Evolutionary conservation across 2,329 filamentous ascomycete species (phyloP).

Genomic region (Purpureocillium lavendulum): DNA sequence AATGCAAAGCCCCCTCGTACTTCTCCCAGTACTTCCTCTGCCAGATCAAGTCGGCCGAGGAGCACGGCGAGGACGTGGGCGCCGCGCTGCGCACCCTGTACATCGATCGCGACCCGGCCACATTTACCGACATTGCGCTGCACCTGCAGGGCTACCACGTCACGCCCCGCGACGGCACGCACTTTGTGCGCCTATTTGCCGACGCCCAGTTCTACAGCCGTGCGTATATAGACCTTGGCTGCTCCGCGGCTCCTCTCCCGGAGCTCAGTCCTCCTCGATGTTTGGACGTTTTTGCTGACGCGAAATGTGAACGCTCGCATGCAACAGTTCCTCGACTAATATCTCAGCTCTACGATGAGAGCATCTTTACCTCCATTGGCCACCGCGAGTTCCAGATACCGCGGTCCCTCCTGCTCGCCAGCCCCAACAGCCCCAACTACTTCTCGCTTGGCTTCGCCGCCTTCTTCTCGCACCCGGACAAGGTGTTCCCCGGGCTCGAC

Average conservation of each 20-base stretch:
- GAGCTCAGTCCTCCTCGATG: too few species aligned
- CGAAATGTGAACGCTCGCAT: neutral
- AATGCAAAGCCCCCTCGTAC: slow-evolving; percentile 87
- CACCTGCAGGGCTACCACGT: slow-evolving; percentile 93
- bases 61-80: slow-evolving; percentile 43
- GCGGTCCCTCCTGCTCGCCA: slow-evolving; percentile 74
- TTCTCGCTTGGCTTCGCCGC: slow-evolving; percentile 85
- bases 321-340: slow-evolving; percentile 72
- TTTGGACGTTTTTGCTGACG: slow-evolving; percentile 20
- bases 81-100: slow-evolving; percentile 68
- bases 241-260: too few species aligned
- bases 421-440: slow-evolving; percentile 91
- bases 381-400: slow-evolving; percentile 83
- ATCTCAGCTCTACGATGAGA: slow-evolving; percentile 83
- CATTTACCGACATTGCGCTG: slow-evolving; percentile 80
- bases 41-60: slow-evolving; percentile 60
- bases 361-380: slow-evolving; percentile 88
- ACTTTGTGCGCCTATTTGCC: slow-evolving; percentile 88
- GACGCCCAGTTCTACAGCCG: slow-evolving; percentile 91
- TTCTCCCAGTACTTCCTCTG: slow-evolving; percentile 91
- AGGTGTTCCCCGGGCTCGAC: slow-evolving; percentile 80
- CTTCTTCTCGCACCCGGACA: slow-evolving; percentile 73
- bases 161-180: slow-evolving; percentile 67
- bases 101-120: slow-evolving; percentile 86
- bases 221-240: slow-evolving; percentile 26